phyloP scores from a whole-genome alignment of 148 eudicot species.

The Fallopia convolvulus region DNA sequence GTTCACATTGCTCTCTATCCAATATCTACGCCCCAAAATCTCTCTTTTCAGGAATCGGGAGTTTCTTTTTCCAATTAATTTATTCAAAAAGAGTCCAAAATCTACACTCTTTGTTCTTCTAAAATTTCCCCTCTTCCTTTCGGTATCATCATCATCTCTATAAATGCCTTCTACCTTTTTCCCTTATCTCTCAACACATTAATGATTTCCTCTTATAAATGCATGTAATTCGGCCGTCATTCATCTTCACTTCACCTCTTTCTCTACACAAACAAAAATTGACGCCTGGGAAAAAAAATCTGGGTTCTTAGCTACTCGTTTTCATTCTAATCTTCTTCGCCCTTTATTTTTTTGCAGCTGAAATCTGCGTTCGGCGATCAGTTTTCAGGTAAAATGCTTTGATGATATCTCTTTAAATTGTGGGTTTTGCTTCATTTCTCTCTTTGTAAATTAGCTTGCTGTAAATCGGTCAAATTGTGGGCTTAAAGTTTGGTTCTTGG shows the following conservation, averaged over 20 bases:
- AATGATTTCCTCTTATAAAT: background rate
- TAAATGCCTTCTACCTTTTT: background rate
- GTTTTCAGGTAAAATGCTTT: background rate
- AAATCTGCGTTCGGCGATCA: background rate
- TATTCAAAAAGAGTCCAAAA: background rate
- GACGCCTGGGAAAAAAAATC: too few species aligned
- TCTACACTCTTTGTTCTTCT: background rate
- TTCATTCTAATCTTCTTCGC: background rate
- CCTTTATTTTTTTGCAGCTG: background rate
- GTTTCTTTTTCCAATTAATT: background rate
- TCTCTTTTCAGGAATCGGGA: background rate
- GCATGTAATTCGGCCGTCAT: background rate
- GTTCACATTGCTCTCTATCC: constrained; percentile 5
- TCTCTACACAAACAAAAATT: background rate
- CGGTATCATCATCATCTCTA: background rate
- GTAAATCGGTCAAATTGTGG: background rate
- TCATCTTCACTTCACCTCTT: background rate
- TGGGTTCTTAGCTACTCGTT: background rate
- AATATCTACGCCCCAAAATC: background rate
- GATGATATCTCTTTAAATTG: background rate
- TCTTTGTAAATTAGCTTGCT: background rate
- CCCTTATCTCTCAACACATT: background rate
- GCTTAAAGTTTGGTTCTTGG: background rate
- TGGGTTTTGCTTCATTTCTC: background rate
- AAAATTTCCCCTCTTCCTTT: background rate